Evolutionary conservation across 1,284 basidiomycete species (phyloP).

Genomic region (Naganishia sp.): DNA sequence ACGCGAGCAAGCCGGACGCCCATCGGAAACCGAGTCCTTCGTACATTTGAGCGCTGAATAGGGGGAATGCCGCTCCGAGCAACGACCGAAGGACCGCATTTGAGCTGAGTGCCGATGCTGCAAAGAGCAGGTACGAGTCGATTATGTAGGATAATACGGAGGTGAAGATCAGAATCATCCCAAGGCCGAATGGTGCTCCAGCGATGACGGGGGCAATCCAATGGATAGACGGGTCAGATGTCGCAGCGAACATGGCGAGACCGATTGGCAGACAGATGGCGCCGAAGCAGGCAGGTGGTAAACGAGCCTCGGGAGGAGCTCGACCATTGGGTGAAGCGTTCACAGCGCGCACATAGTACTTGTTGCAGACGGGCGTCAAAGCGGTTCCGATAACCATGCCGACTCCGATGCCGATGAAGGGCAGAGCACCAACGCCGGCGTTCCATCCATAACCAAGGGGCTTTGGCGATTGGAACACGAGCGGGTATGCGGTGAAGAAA

Average conservation of each 20-base stretch:
- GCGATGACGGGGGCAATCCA: constrained; percentile 67
- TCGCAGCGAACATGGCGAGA: constrained; percentile 63
- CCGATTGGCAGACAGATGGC: constrained; percentile 61
- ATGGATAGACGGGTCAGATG: constrained; percentile 61
- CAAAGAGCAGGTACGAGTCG: constrained; percentile 62
- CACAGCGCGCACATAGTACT: constrained; percentile 61
- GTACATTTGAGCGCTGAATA: constrained; percentile 53
- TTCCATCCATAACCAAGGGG: constrained; percentile 52
- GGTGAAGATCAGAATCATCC: constrained; percentile 57
- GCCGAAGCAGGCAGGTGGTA: constrained; percentile 63
- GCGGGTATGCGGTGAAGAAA: constrained; percentile 55
- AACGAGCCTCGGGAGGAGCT: constrained; percentile 59
- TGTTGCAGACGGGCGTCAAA: constrained; percentile 61
- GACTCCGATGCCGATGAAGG: constrained; percentile 66
- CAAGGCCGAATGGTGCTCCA: constrained; percentile 59
- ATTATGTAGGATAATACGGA: constrained; percentile 64
- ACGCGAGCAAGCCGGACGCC: constrained; percentile 59
- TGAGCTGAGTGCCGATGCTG: constrained; percentile 52
- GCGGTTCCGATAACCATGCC: constrained; percentile 62
- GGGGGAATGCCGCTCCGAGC: constrained; percentile 58
- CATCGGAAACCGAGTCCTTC: constrained; percentile 47
- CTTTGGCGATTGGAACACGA: constrained; percentile 62
- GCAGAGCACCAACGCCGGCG: constrained; percentile 58
- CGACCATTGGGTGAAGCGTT: constrained; percentile 58
- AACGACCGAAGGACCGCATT: constrained; percentile 54